These are phyloP conservation scores for Tagetes patula DNA, from an alignment of 129 eudicot species.

Conservation along the genomic window DNA sequence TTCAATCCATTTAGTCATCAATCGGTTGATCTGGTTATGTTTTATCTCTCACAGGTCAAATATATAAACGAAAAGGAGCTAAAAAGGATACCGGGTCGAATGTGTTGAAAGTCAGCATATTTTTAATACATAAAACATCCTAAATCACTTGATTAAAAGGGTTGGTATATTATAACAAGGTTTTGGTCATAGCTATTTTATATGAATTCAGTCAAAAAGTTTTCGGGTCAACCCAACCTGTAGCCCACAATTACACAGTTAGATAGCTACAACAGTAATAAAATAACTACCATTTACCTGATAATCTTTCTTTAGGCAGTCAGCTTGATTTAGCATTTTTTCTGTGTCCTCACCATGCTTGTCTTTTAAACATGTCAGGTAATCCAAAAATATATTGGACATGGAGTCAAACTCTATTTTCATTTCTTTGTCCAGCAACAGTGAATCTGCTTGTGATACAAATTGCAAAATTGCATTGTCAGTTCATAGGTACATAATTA, in stretches of 20 bases:
- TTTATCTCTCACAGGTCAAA: background rate
- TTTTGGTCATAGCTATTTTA: background rate
- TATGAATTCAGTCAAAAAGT: too few species aligned
- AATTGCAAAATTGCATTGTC: conserved; percentile 3
- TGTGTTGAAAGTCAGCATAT: background rate
- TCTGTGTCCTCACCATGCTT: conserved; percentile 42
- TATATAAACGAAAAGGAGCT: background rate
- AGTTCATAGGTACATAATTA: background rate
- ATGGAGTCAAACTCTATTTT: conserved; percentile 46
- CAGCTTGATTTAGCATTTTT: conserved; percentile 47
- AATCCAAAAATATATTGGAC: conserved; percentile 45
- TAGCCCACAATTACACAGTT: too few species aligned
- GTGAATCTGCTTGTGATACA: conserved; percentile 49
- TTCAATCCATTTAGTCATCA: background rate
- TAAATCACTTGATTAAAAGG: background rate
- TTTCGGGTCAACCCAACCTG: too few species aligned
- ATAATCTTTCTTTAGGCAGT: conserved; percentile 65
- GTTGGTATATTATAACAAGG: background rate
- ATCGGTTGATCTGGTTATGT: background rate
- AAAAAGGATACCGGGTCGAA: background rate
- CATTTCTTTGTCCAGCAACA: conserved; percentile 50
- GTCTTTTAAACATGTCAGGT: conserved; percentile 46
- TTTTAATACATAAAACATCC: background rate
- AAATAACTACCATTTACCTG: conserved; percentile 43
- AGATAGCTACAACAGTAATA: background rate